Evolutionary conservation across 2,329 filamentous ascomycete species (phyloP), one percentile per base, ranked within the genome.

Genomic region (Lecanicillium sp.): DNA sequence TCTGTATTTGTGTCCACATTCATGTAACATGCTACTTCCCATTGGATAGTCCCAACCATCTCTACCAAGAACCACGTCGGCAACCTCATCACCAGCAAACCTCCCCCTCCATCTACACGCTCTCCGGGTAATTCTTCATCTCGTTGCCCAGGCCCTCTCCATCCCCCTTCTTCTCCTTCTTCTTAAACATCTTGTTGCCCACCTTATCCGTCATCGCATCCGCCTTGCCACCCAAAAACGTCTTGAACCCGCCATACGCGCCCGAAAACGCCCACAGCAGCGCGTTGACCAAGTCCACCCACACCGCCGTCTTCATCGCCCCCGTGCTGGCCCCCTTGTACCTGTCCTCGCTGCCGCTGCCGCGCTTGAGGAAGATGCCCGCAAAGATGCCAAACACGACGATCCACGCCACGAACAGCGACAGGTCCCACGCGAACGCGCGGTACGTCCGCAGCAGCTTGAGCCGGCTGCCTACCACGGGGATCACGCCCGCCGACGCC

Each of bases 351-450:
- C 11, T 11, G 22, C 81, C 70, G 40, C 69, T 69, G 44, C 77
- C 59, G 36, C 74, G 69, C 25, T 68, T 58, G 42, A 87, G 75
- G 60, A 82, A 88, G 62, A 86, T 77, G 44, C 69, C 74, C 12
- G 78, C 84, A 48, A 88, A 87, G 43, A 84, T 72, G 19, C 81
- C 84, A 54, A 87, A 87, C 3, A 82, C 66, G 12, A 77, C 71
- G 44, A 84, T 64, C 77, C 81, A 88, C 3, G 60, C 48, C 20
- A 70, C 30, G 47, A 64, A 68, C 4, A 72, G 58, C 9, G 55
- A 44, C 15, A 64, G 43, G 35, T 72, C 68, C 62, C 64, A 69
- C 12, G 56, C 53, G 33, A 69, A 72, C 5, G 66, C 57, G 3
- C 64, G 63, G 31, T 69, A 63, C 4, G 59, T 63, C 54, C 61